phyloP scores from a whole-genome alignment of 768 basidiomycete genomes.

The Mycena albidolilacea region DNA sequence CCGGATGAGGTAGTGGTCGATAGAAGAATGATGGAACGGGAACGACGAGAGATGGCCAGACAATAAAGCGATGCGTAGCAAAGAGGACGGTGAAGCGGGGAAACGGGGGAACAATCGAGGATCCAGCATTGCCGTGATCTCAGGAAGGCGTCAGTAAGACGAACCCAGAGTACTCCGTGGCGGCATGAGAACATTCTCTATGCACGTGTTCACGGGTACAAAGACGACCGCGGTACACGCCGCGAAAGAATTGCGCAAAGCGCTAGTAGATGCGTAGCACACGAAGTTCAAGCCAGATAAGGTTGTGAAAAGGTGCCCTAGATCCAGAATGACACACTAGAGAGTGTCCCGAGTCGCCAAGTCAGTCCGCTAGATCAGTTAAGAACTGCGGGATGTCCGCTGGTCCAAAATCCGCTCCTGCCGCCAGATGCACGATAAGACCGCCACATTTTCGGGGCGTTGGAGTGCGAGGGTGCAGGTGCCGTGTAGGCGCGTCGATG shows the following conservation, averaged over 20 bases:
- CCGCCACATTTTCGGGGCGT: not conserved
- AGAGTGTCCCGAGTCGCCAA: not conserved
- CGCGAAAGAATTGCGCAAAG: not conserved
- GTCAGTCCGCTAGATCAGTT: constrained; percentile 5
- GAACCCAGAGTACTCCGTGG: constrained; percentile 1
- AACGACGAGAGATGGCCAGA: not conserved
- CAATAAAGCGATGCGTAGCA: not conserved
- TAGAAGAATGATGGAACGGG: not conserved
- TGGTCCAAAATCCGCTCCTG: constrained; percentile 4
- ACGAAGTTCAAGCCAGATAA: not conserved
- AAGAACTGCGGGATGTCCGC: constrained; percentile 7
- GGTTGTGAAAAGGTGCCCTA: not conserved
- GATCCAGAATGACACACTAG: constrained; percentile 11
- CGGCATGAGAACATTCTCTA: not conserved
- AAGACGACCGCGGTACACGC: not conserved
- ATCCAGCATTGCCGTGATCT: constrained; percentile 12
- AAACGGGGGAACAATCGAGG: not conserved
- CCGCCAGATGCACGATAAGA: not conserved
- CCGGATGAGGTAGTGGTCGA: constrained; percentile 11
- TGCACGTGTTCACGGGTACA: not conserved
- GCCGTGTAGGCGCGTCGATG: constrained; percentile 1
- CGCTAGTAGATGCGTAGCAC: not conserved
- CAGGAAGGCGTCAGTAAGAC: not conserved
- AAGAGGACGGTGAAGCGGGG: not conserved
- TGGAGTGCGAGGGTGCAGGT: not conserved